Conservation (phyloP, 331 rosid genomes). For the Phaseolus coccineus region DNA sequence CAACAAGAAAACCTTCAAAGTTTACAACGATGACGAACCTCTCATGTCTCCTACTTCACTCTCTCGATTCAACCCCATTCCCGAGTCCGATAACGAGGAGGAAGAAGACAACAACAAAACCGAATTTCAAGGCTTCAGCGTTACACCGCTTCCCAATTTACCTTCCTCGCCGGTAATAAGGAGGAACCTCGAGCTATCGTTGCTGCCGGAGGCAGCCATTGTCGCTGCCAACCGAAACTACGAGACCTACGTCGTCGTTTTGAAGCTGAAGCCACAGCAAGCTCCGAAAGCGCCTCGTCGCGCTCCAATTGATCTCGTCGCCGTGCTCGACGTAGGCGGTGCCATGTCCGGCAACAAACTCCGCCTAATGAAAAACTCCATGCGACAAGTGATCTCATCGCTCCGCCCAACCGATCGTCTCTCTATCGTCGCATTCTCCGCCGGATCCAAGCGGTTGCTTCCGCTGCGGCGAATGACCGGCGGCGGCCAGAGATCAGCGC, state of each 20-base stretch:
- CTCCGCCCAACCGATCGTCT: constrained; percentile 76
- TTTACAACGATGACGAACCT: constrained; percentile 92
- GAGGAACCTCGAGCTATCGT: constrained; percentile 53
- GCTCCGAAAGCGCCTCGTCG: constrained; percentile 43
- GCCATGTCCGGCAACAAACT: constrained; percentile 58
- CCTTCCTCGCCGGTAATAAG: constrained; percentile 40
- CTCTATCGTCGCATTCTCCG: constrained; percentile 84
- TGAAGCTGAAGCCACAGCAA: constrained; percentile 70
- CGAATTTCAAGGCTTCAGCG: constrained; percentile 75
- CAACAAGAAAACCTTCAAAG: constrained; percentile 56
- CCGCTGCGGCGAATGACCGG: constrained; percentile 74
- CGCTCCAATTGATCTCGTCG: constrained; percentile 78
- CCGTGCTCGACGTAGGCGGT: constrained; percentile 75
- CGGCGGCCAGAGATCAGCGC: constrained; percentile 75
- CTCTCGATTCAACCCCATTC: constrained; percentile 84
- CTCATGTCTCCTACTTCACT: constrained; percentile 72
- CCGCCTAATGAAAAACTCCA: constrained; percentile 69
- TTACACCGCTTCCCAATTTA: constrained; percentile 40
- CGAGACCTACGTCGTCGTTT: constrained; percentile 72
- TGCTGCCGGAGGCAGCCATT: constrained; percentile 81
- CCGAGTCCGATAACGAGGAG: constrained; percentile 85
- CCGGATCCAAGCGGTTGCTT: constrained; percentile 75
- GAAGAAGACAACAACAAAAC: constrained; percentile 43
- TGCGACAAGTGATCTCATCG: constrained; percentile 72
- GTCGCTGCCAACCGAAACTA: constrained; percentile 69